A percentile compares a stretch with the other conserved stretches of the same genome.
These are phyloP conservation scores for Blastocystis sp. DNA, from an alignment of 352 stramenopile species.

Conservation along the genomic window DNA sequence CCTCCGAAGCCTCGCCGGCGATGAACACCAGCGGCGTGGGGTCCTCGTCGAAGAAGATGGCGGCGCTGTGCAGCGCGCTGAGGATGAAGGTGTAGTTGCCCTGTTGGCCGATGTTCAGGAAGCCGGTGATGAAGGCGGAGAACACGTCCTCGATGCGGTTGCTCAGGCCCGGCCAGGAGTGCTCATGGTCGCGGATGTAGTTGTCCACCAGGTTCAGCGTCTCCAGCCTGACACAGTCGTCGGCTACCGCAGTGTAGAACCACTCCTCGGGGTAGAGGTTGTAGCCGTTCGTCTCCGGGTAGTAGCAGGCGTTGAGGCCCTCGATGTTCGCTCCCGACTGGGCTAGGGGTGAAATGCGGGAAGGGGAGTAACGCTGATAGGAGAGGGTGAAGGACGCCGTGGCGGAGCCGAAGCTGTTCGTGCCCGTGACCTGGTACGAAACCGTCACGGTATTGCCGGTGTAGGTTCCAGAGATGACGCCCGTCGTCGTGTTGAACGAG, in stretches of 20 bases:
- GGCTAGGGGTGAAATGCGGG: not conserved
- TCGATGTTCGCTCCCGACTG: not conserved
- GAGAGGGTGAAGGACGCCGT: not conserved
- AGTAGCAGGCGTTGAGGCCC: slow-evolving; percentile 8
- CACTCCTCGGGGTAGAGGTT: not conserved
- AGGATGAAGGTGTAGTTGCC: slow-evolving; percentile 35
- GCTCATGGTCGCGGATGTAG: not conserved
- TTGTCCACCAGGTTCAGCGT: not conserved
- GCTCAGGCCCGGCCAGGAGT: slow-evolving; percentile 43
- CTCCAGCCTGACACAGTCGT: not conserved
- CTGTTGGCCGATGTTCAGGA: not conserved
- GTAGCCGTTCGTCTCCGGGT: not conserved
- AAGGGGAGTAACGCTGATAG: not conserved
- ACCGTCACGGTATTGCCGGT: not conserved
- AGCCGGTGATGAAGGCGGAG: not conserved
- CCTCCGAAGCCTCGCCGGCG: not conserved
- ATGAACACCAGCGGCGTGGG: not conserved
- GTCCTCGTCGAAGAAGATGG: slow-evolving; percentile 16
- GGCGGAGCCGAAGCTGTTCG: not conserved
- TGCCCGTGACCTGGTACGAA: not conserved
- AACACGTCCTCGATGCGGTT: not conserved
- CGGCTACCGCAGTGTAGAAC: not conserved
- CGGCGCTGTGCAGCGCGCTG: not conserved
- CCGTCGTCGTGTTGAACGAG: slow-evolving; percentile 38
- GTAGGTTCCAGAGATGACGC: slow-evolving; percentile 26